phyloP scores from a whole-genome alignment of 805 yeast species.

The Millerozyma acaciae region DNA sequence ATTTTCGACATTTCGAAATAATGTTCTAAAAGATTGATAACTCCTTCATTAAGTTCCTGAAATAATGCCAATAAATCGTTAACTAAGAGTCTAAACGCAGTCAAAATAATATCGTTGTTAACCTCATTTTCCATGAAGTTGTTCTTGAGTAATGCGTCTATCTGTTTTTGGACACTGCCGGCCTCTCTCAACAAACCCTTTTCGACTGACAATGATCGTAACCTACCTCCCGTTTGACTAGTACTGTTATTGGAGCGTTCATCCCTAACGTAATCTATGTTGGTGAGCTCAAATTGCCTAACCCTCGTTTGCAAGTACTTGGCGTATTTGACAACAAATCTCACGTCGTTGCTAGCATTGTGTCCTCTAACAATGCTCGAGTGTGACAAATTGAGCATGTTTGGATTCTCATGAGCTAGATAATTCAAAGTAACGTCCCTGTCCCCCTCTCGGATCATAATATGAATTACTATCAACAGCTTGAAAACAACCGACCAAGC shows the following conservation, averaged over 20 bases:
- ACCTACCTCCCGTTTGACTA: conserved; percentile 52
- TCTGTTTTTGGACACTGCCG: conserved; percentile 80
- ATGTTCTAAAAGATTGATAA: conserved; percentile 87
- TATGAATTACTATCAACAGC: conserved; percentile 77
- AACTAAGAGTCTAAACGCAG: conserved; percentile 85
- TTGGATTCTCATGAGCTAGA: conserved; percentile 44
- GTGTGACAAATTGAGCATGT: conserved; percentile 44
- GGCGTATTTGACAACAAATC: conserved; percentile 61
- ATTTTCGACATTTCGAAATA: conserved; percentile 85
- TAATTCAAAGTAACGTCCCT: conserved; percentile 66
- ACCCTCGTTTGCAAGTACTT: conserved; percentile 68
- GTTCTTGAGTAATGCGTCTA: conserved; percentile 69
- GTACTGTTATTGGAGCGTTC: conserved; percentile 47
- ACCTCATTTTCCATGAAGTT: conserved; percentile 76
- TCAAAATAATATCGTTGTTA: conserved; percentile 76
- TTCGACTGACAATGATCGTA: conserved; percentile 62
- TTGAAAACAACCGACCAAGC: conserved; percentile 94
- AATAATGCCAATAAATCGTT: conserved; percentile 82
- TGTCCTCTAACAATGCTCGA: conserved; percentile 36
- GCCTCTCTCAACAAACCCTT: conserved; percentile 81
- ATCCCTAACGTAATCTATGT: conserved; percentile 76
- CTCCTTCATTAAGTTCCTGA: conserved; percentile 92
- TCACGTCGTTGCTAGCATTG: conserved; percentile 44
- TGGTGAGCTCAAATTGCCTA: conserved; percentile 59
- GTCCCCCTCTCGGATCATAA: conserved; percentile 91